Evolutionary conservation across 176 grass and related monocot species (phyloP).

Genomic region (Dendrocalamus sinicus): DNA sequence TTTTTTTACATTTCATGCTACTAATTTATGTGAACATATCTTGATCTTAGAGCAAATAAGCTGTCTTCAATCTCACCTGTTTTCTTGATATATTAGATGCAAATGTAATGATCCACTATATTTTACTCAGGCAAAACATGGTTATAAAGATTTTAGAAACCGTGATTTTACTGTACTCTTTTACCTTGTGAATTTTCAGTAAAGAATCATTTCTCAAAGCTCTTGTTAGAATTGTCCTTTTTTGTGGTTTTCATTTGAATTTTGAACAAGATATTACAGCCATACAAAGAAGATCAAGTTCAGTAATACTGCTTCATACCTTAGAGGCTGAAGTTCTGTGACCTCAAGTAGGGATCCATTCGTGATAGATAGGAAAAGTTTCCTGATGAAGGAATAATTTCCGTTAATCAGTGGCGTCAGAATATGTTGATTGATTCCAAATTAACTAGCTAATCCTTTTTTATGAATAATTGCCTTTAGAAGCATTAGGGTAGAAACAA

Average conservation of each 20-base stretch:
- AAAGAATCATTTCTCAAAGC: slow-evolving; percentile 28
- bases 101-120: not conserved
- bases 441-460: not conserved
- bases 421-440: slow-evolving; percentile 19
- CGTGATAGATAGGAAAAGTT: slow-evolving; percentile 69
- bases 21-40: slow-evolving; percentile 26
- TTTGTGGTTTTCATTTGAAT: slow-evolving; percentile 36
- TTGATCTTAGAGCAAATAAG: slow-evolving; percentile 24
- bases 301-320: slow-evolving; percentile 48
- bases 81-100: slow-evolving; percentile 23
- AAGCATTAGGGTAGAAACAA: slow-evolving; percentile 35
- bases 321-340: slow-evolving; percentile 83
- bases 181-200: slow-evolving; percentile 11
- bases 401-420: slow-evolving; percentile 17
- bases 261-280: slow-evolving; percentile 37
- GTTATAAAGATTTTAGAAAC: not conserved
- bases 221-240: not conserved
- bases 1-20: not conserved
- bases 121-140: not conserved
- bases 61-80: not conserved
- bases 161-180: not conserved
- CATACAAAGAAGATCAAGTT: slow-evolving; percentile 34
- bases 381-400: slow-evolving; percentile 64
- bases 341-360: slow-evolving; percentile 81
- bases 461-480: not conserved